Evolutionary conservation across 768 basidiomycete species (phyloP), one percentile per base, ranked within the genome.

Genomic region (Floccularia luteovirens): DNA sequence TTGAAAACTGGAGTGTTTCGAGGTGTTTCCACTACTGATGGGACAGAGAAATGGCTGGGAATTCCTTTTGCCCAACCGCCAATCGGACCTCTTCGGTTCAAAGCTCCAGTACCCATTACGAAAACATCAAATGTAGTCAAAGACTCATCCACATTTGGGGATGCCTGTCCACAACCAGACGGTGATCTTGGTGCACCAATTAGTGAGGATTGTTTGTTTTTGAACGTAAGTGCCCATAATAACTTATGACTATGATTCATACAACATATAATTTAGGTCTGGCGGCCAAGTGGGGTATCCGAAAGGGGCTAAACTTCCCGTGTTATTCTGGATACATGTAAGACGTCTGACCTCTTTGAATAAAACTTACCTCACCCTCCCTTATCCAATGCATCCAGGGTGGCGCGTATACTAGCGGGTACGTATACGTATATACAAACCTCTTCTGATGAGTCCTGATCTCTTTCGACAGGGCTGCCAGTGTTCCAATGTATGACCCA

Each of bases 51-150:
- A 50, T 83, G 77, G 70, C 62, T 79, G 10, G 79, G 79, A 2
- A 69, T 84, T 24, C 79, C 72, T 0, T 84, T 63, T 42, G 80
- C 76, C 3, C 57, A 69, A 43, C 64, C 79, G 1, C 81, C 81
- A 0, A 47, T 75, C 0, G 79, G 77, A 1, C 28, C 50, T 5
- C 62, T 81, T 31, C 69, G 79, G 2, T 79, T 83, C 57, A 73
- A 71, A 44, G 67, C 72, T 0, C 77, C 81, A 2, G 59, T 69
- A 0, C 52, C 67, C 2, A 63, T 77, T 41, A 56, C 57, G 13
- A 48, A 46, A 21, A 44, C 54, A 1, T 56, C 59, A 0, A 48
- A 39, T 8, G 59, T 42, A 0, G 43, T 74, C 1, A 54, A 61
- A 24, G 51, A 70, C 42, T 74, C 79, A 10, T 64, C 66, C 10